Base-by-base conservation (phyloP, 2,329 filamentous ascomycete genomes). In the Diaporthe batatas region DNA sequence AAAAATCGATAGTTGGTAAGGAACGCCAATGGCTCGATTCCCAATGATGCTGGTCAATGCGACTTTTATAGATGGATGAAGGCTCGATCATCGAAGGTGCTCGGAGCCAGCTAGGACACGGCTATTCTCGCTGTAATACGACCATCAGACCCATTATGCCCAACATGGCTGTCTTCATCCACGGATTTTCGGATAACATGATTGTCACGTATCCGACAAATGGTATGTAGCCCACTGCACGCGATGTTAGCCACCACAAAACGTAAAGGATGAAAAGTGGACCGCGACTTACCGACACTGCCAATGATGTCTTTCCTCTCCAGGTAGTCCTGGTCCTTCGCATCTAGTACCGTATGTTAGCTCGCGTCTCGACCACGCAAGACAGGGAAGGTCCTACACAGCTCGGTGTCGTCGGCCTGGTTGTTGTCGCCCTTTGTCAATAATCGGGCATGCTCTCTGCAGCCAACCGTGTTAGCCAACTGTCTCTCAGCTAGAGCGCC, bases 351-450 rank as follows among this genome's bases (percentile, higher is more conserved):
- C 12, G 39, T n/a, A 14, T 42, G 49, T 71, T 29, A 73, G 64
- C 11, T 18, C 14, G 0, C 6, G 6, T 47, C 12, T 16, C 6
- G 21, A 7, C 23, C 10, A 3, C 10, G 11, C 6, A 1, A 12
- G 36, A 1, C 1, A 11, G 34, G 10, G 5, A 39, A 57, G 29
- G 21, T 42, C 71, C 21, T 72, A 72, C 71, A 79, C 11, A 86
- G 88, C 81, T 98, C 95, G 21, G 94, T 97, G 81, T 99, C 96
- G 82, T 98, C 96, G 54, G 94, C 93, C 10, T 91, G 84, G 81
- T 99, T 99, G 87, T 98, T 99, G 84, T 99, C 96, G 77, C 96
- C 96, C 84, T 99, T 99, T 44, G 96, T 99, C 72, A 99, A 89
- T 25, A 99, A 90, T 80, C 94, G 86, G n/a, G 90, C 89, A 67